Base-by-base conservation (phyloP, 305 asterid genomes). In the Petunia hybrid region DNA sequence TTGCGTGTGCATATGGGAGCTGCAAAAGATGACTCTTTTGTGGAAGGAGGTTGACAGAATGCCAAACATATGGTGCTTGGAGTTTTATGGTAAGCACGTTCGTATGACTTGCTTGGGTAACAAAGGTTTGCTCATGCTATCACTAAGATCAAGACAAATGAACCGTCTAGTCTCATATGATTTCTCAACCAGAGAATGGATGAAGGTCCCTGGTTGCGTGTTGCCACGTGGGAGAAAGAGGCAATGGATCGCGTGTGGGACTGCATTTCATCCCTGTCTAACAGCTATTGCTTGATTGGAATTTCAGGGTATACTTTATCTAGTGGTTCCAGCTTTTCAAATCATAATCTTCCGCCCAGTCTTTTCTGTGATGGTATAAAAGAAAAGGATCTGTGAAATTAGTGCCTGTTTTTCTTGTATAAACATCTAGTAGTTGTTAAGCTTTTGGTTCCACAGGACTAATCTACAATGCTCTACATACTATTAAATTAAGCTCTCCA, bases 41-140 rank as follows among this genome's bases (percentile, higher is more conserved):
- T 96, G 99, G 99, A 96, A 96, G 98, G 99, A 96, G 99, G 99
- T 94, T 88, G 99, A 96, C 99, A 96, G 99, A 96, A 96, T 96
- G 99, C 99, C 99, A 96, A 96, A 96, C 85, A 83, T 94, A 87
- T 94, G 95, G 99, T 96, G 99, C 99, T 96, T 96, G 90, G 99
- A 96, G 83, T 96, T 96, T 90, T 96, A 96, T 43, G 99, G 99
- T 60, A 96, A 96, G 98, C 98, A 94, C 96, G 92, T 96, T 74
- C 87, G 94, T 62, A 96, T 96, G 99, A 92, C 94, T 78, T 93
- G 99, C 85, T 85, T 96, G 86, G 99, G 99, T 79, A 96, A 96
- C 90, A 91, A 88, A 78, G 98, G 98, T 59, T 82, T 96, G 91
- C 89, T 96, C 38, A 91, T 96, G 99, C 87, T 96, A 63, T 94